Base-by-base conservation (phyloP, 1,284 basidiomycete genomes). In the Apiotrichum brassicae region DNA sequence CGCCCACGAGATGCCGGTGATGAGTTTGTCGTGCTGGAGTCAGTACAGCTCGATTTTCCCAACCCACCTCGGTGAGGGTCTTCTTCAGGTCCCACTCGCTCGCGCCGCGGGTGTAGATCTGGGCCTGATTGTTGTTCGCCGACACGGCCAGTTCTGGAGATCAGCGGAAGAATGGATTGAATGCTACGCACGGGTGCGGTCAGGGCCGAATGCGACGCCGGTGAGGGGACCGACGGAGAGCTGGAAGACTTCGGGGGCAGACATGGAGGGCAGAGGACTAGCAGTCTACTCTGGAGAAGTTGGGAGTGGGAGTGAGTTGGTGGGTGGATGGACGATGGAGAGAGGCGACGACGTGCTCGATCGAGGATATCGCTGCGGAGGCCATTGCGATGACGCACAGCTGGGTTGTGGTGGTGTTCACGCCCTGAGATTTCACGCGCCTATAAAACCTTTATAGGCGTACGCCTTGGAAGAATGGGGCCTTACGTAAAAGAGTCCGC, bases 1-100 rank as follows among this genome's bases (percentile, higher is more conserved):
- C 3, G 94, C 95, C 95, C 95, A 99, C 74, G 97, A 94, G 72
- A 99, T 95, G 52, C 90, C 92, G 2, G 94, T 98, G 74, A 99
- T 88, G 57, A 86, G 78, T 77, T 98, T 98, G 79, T 99, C 95
- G 76, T 99, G 95, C 91, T 97, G 62, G 20, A 9, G 28, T 4
- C 12, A 24, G 33, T n/a, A 44, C 26, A 28, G 1, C 14, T 26
- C 32, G n/a, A 4, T 12, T 16, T 16, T 3, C 9, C 9, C 33
- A 14, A 72, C 78, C 25, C 49, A 90, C 91, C 82, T 97, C 93
- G 16, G 87, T 77, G 20, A 99, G 81, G 0, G 84, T 88, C 63
- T 91, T 86, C 13, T 81, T 80, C 18, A 83, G 74, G 23, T 79
- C 78, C 91, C 92, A 97, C 52, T 61, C 61, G 22, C 83, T 82